Conservation (phyloP, 2,329 filamentous ascomycete species). For the Hypoxylon sp. region DNA sequence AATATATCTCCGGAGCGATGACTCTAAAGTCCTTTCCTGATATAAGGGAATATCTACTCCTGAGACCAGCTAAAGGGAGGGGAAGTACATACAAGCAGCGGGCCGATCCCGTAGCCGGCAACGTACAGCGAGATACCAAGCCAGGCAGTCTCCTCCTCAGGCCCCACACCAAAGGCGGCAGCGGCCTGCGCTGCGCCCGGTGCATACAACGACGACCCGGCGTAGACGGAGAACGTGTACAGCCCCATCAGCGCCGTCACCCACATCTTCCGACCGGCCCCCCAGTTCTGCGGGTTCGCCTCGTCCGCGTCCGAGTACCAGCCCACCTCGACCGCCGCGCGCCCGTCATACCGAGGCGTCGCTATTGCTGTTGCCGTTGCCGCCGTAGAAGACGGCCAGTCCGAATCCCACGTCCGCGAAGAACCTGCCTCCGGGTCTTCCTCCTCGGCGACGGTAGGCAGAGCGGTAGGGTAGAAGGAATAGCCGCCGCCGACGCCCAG, state of each 20-base stretch:
- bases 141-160: constrained; percentile 54
- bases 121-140: constrained; percentile 60
- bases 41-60: no score
- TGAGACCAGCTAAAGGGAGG: no score
- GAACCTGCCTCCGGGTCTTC: constrained; percentile 26
- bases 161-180: constrained; percentile 53
- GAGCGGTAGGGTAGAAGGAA: constrained; percentile 12
- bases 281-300: constrained; percentile 58
- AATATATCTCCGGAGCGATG: no score
- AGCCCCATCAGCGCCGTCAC: constrained; percentile 57
- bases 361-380: background rate
- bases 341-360: background rate
- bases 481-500: background rate
- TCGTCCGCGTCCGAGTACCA: constrained; percentile 36
- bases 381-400: background rate
- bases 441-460: constrained; percentile 11
- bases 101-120: constrained; percentile 57
- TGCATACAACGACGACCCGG: constrained; percentile 59
- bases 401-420: constrained; percentile 8
- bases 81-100: no score
- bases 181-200: constrained; percentile 52
- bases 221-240: constrained; percentile 59
- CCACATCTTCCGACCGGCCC: constrained; percentile 51
- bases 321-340: constrained; percentile 26
- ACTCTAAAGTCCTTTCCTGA: no score